A percentile compares a stretch with the other conserved stretches of the same genome.
phyloP scores from a whole-genome alignment of 75 land plant species.

The Picea sitchensis region DNA sequence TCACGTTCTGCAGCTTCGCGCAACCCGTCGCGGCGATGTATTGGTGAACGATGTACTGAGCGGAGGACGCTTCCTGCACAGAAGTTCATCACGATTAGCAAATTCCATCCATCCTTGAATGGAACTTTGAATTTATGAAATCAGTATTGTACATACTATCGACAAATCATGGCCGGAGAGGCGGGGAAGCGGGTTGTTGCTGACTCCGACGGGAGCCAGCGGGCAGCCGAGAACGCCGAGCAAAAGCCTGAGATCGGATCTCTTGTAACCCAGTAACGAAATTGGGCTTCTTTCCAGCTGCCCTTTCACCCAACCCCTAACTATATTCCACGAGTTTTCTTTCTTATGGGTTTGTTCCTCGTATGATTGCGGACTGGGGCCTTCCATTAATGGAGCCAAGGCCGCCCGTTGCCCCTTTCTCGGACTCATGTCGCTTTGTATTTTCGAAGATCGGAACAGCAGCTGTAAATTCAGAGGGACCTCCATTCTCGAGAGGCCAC shows the following conservation, averaged over 20 bases:
- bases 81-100: background rate
- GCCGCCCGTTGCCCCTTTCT: slow-evolving; percentile 15
- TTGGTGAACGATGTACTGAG: slow-evolving; percentile 74
- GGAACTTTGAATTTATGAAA: background rate
- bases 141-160: slow-evolving; percentile 12
- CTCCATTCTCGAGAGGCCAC: too few species aligned
- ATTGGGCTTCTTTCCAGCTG: slow-evolving; percentile 12
- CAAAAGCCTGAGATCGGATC: slow-evolving; percentile 60
- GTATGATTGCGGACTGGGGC: slow-evolving; percentile 36
- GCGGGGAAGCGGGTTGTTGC: slow-evolving; percentile 16
- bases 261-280: background rate
- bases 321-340: slow-evolving; percentile 32
- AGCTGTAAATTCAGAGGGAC: too few species aligned
- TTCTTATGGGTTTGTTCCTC: slow-evolving; percentile 18
- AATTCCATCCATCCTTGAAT: background rate
- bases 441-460: too few species aligned
- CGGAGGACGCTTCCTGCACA: slow-evolving; percentile 54
- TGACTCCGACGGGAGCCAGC: slow-evolving; percentile 51
- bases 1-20: slow-evolving; percentile 25
- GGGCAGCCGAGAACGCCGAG: slow-evolving; percentile 68
- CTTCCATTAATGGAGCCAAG: slow-evolving; percentile 58
- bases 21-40: slow-evolving; percentile 75
- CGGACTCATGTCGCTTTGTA: too few species aligned
- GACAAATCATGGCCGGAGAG: slow-evolving; percentile 24
- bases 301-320: slow-evolving; percentile 35